Base-by-base conservation (phyloP, 306 rosid genomes). In the Pyrus communis region DNA sequence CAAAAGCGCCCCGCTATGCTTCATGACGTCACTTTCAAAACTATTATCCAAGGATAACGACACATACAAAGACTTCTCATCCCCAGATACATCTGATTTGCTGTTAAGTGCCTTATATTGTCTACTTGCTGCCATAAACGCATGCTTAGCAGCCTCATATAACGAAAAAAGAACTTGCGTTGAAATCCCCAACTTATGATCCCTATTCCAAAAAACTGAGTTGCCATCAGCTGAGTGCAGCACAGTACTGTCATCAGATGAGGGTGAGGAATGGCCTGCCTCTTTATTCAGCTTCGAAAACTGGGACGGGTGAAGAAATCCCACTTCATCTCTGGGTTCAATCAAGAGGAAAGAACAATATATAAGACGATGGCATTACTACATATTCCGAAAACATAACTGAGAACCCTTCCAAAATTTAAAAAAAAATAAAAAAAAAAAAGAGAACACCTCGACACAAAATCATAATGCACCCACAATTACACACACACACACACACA, bases 101-200 rank as follows among this genome's bases (percentile, higher is more conserved):
- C 77, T 62, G 76, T 73, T 70, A 57, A 71, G 76, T 49, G 51
- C 82, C 78, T 76, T 89, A 85, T 85, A 89, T 55, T 82, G 86
- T 84, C 75, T 83, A 59, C 62, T 79, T 70, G 86, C 82, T 30
- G 78, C 82, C 86, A 89, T 84, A 75, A 95, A 86, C 13, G 85
- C 81, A 45, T 58, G 62, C 75, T 89, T 87, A 73, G 90, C 92
- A 10, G 84, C 87, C 85, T 62, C 81, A 81, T 86, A 89, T 51
- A 94, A 75, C 0, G 86, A 91, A 67, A 90, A 78, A 83, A 94
- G 85, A 82, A 82, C 75, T 43, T 79, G 76, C 10, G 92, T 87
- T 54, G 97, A 92, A 77, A 95, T 82, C 64, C 97, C 99, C 80
- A 95, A 65, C 88, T 95, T 95, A 78, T 92, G 92, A 81, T 95